Base-by-base conservation (phyloP, 169 alveolate genomes). In the Eimeria necatrix region DNA sequence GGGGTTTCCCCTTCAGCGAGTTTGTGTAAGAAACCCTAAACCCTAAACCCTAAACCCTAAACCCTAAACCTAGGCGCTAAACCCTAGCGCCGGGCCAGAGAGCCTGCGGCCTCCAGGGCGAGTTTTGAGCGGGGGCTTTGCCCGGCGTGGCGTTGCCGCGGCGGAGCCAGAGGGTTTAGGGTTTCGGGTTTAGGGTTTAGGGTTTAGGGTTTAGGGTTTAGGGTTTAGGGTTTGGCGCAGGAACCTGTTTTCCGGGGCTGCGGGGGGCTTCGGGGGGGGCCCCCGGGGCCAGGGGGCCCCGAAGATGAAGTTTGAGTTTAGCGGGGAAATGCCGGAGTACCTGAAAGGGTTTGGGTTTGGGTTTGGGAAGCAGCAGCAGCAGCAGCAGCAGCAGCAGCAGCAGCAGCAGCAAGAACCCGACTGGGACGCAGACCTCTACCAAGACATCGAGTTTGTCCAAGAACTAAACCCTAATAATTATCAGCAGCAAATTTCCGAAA, bases 391-490 rank as follows among this genome's bases (percentile, higher is more conserved):
- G 84, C 48, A 32, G 84, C 56, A 32, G 53, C 78, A 68, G 78
- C 78, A 16, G 78, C 78, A 16, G 78, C 78, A 16, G 78, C 78
- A 68, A n/a, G n/a, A n/a, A n/a, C n/a, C n/a, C 78, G 46, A 26
- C 14, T 71, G 41, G 6, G 81, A 24, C 32, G 46, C 51, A 3
- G 81, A 24, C 22, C 16, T 71, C 4, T 71, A 32, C 24, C 80
- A 97, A 97, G 14, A 98, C 98, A 8, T 98, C 98, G 4, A 96
- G 98, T 86, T 78, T 98, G 64, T 98, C 97, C 83, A 97, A 96
- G 94, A 97, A 93, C 76, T 96, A 96, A 81, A 97, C 97, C 93
- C 64, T 97, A 4, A 4, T 9, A 32, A 3, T 4, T 71, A 32
- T 5, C 51, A 32, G 6, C 7, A 10, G 32, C n/a, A 4, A 16